Evolutionary conservation across 306 rosid species (phyloP), one percentile per base, ranked within the genome.

Genomic region (Senna siamea): DNA sequence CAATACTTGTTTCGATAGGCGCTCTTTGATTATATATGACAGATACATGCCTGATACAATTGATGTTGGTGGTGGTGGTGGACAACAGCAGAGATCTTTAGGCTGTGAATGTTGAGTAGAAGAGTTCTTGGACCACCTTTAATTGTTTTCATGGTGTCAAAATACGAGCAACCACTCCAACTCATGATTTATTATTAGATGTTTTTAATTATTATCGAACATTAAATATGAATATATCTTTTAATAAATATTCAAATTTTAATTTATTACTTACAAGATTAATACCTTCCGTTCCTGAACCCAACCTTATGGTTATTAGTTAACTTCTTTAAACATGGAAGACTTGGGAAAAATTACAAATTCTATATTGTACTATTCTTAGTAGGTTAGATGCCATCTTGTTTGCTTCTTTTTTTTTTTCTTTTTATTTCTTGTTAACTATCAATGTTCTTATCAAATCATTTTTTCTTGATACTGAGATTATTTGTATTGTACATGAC

Each of bases 11-110:
- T 69, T 64, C 75, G 34, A 76, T 50, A 1, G 51, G 23, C 8
- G 26, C n/a, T 66, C 72, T 71, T 47, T 79, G 74, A 17, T 70
- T 47, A 30, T n/a, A n/a, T n/a, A n/a, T 80, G 72, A 69, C 80
- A 92, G 97, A 74, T 92, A 92, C 81, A 83, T 92, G 70, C 96
- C 97, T 26, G 97, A 92, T 67, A 89, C 93, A 32, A 83, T 92
- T 44, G 96, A 92, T 26, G 93, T 92, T 23, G 90, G 50, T 4
- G 88, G 85, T 15, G 96, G 92, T 26, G 30, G 30, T 46, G 89
- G 90, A 67, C 85, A 87, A 69, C 97, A 89, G 66, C 97, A 92
- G 80, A 83, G 93, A 75, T 86, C 97, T 17, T 86, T 93, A 6
- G 96, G 96, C 26, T 92, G 96, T 70, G 97, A 92, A 79, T 92